A percentile compares a stretch with the other conserved stretches of the same genome.
These are phyloP conservation scores for Cyamopsis tetragonoloba DNA, from an alignment of 306 rosid species.

Conservation along the genomic window DNA sequence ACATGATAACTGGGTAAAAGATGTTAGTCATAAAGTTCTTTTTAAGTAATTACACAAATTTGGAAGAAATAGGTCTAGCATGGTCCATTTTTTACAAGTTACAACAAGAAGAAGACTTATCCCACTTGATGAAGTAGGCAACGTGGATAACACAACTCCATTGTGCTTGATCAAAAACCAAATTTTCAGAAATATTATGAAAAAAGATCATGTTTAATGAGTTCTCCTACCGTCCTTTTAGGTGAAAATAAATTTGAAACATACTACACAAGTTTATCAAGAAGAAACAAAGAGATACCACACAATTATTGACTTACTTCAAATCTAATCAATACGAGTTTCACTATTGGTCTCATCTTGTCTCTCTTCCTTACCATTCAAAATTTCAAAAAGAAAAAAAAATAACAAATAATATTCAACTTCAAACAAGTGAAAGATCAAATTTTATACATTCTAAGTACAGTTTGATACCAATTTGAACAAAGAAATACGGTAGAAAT, in stretches of 20 bases:
- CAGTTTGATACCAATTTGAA: neutral
- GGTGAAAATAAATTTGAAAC: too few relatives aligned
- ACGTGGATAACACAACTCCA: too few relatives aligned
- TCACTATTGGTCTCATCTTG: neutral
- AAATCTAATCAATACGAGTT: neutral
- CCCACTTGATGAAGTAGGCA: too few relatives aligned
- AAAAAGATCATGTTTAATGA: too few relatives aligned
- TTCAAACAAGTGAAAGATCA: neutral
- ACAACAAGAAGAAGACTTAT: too few relatives aligned
- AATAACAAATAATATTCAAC: neutral
- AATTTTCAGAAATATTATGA: neutral
- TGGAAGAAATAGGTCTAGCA: neutral
- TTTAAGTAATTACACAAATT: neutral
- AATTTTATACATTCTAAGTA: neutral
- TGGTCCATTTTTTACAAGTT: neutral
- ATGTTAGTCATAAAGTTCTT: neutral
- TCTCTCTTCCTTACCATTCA: neutral
- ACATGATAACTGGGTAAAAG: neutral
- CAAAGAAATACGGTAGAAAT: neutral
- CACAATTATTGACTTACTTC: constrained; percentile 1
- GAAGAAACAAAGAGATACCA: neutral
- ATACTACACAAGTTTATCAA: neutral
- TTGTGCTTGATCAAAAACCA: neutral
- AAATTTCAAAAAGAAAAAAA: neutral
- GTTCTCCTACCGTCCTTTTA: too few relatives aligned